A percentile compares a stretch with the other conserved stretches of the same genome.
Conservation (phyloP, 139 green algal genomes). For the Pleodorina starrii region DNA sequence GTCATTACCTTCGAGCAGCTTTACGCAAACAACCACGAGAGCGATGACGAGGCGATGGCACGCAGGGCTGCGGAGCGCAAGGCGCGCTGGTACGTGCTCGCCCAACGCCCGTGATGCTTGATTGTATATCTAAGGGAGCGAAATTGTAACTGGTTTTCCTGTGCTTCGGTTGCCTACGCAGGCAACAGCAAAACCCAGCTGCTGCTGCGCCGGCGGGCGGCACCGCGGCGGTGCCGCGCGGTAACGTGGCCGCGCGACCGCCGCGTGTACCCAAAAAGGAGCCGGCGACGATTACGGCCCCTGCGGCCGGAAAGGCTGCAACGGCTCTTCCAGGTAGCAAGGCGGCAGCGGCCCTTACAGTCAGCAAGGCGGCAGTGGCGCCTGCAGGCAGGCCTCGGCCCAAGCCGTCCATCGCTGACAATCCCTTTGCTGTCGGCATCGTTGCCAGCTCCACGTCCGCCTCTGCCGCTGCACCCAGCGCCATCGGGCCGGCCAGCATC, state of each 20-base stretch:
- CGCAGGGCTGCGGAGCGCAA: slow-evolving; percentile 42
- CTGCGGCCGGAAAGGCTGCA: neutral
- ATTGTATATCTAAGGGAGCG: no score
- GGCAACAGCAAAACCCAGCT: slow-evolving; percentile 1
- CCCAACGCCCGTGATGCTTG: no score
- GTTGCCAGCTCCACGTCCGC: neutral
- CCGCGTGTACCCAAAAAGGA: neutral
- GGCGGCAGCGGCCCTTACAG: no score
- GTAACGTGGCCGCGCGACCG: neutral
- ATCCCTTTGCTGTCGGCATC: slow-evolving; percentile 15
- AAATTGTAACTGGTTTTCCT: no score
- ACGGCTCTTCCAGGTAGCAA: no score
- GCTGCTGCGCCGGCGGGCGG: no score
- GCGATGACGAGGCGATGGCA: slow-evolving; percentile 42
- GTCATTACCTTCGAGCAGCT: slow-evolving; percentile 44
- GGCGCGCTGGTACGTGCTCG: slow-evolving; percentile 33
- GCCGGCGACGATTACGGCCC: neutral
- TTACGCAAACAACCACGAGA: slow-evolving; percentile 30
- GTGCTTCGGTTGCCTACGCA: neutral
- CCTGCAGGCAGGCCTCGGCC: neutral
- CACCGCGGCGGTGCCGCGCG: neutral
- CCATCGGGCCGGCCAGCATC: no score
- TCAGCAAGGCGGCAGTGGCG: no score
- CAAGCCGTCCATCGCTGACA: neutral
- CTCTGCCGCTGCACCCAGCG: neutral